Base-by-base conservation (phyloP, 1,284 basidiomycete species). In the Schizophyllum commune region DNA sequence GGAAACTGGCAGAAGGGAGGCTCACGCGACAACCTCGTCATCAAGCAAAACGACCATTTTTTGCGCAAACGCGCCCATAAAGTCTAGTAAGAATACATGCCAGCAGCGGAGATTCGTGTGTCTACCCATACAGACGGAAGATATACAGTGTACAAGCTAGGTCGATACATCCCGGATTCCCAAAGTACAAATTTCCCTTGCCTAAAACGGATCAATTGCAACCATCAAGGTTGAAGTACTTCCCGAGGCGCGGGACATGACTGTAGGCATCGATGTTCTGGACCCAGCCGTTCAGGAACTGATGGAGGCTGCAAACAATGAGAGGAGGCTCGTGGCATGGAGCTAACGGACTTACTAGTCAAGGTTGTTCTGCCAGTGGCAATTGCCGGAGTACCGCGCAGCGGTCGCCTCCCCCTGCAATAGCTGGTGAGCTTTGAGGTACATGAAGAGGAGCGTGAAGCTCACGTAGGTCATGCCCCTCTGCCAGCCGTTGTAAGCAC, bases 401-500 rank as follows among this genome's bases (percentile, higher is more conserved):
- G 83, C 82, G 56, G 86, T 90, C 13, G 90, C 88, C 39, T 80
- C 67, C 0, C 51, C 71, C 83, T 86, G 62, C 4, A 59, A 27
- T 59, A 39, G 64, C 51, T 60, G 58, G 58, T 66, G 55, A 64
- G 60, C 22, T 32, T 19, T 39, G 9, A 47, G 57, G 59, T 6
- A 27, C 52, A 21, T 22, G 56, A 58, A 54, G 17, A 58, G 57
- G 20, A 39, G n/a, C 17, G 3, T 47, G 39, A 57, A 4, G 75
- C 82, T 57, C 69, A 84, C 86, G 59, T 75, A 74, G 22, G 88
- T 91, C 77, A 94, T 74, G 20, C 83, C 83, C 6, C 61, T 59
- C 20, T 64, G 67, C 91, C 91, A 94, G 54, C 92, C 91, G 71
- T 95, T 95, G 77, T 96, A 95, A 20, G 72, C 64, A 17, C 91